These are phyloP conservation scores for Leptographium galeiforme DNA, from an alignment of 2,329 filamentous ascomycete species.

Conservation along the genomic window DNA sequence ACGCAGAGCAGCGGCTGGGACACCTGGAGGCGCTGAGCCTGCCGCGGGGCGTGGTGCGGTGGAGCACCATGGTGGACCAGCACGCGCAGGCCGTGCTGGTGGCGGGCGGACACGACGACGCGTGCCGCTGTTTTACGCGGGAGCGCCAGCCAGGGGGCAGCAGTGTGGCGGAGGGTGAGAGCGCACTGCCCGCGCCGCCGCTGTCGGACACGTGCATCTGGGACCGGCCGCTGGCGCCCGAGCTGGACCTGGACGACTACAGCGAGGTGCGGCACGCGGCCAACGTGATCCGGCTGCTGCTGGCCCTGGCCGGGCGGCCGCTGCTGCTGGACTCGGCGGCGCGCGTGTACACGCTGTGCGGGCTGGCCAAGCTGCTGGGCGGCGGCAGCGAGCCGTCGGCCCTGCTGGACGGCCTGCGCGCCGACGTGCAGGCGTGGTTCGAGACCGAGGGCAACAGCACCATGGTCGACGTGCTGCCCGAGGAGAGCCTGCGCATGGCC, in stretches of 20 bases:
- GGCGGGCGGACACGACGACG: constrained; percentile 28
- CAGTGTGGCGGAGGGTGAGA: too few relatives aligned
- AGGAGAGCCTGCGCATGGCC: constrained; percentile 45
- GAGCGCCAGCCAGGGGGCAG: not conserved
- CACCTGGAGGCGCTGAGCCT: constrained; percentile 11
- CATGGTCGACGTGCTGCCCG: constrained; percentile 51
- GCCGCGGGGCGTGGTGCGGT: constrained; percentile 11
- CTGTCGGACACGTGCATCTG: not conserved
- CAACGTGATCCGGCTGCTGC: constrained; percentile 49
- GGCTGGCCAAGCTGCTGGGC: constrained; percentile 46
- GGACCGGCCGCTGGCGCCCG: constrained; percentile 13
- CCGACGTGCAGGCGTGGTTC: constrained; percentile 45
- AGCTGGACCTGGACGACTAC: constrained; percentile 40
- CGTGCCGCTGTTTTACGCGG: constrained; percentile 19
- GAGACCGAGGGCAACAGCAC: constrained; percentile 36
- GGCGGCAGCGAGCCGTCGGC: not conserved
- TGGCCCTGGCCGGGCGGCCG: constrained; percentile 32
- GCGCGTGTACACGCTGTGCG: constrained; percentile 54
- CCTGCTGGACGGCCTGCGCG: constrained; percentile 16
- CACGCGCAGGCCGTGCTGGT: constrained; percentile 7
- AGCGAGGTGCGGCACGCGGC: constrained; percentile 49
- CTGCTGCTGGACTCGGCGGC: constrained; percentile 49
- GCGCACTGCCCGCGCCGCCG: too few relatives aligned
- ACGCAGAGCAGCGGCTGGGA: constrained; percentile 7
- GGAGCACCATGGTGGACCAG: constrained; percentile 4